Conservation (phyloP, 139 green algal genomes). For the Gonium pectorale region DNA sequence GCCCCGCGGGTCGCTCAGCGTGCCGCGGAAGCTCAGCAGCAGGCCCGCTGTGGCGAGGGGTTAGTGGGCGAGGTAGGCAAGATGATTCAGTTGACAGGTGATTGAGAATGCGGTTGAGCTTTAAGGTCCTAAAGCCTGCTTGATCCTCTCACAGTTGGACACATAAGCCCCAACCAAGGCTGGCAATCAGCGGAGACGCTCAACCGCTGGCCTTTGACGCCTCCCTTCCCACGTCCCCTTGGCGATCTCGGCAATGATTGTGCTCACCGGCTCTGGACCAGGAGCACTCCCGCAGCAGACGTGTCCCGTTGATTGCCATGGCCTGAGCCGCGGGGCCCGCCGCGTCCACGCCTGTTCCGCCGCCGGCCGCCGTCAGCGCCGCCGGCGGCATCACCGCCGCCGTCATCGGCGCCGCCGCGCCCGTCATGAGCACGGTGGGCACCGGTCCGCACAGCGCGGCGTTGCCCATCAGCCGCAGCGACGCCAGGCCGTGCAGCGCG, state of each 20-base stretch:
- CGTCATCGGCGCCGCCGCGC: not conserved
- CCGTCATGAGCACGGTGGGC: not conserved
- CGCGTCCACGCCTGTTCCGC: not conserved
- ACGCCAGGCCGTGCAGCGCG: not conserved
- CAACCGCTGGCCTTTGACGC: too few relatives aligned
- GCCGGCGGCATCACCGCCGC: too few relatives aligned
- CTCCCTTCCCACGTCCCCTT: too few relatives aligned
- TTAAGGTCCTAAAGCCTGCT: too few relatives aligned
- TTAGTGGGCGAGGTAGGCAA: too few relatives aligned
- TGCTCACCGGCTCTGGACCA: too few relatives aligned
- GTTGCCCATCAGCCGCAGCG: not conserved
- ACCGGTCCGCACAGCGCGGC: constrained; percentile 13
- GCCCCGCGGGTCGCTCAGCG: not conserved
- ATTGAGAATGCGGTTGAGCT: too few relatives aligned
- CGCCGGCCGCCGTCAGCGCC: not conserved
- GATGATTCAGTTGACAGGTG: not conserved
- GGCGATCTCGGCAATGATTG: too few relatives aligned
- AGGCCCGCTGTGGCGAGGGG: not conserved
- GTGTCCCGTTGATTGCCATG: constrained; percentile 5
- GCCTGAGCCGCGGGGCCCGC: not conserved
- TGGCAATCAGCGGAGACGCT: too few relatives aligned
- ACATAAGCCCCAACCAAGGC: too few relatives aligned
- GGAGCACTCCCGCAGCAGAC: constrained; percentile 19
- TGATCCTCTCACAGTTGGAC: too few relatives aligned
- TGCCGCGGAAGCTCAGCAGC: not conserved